phyloP scores from a whole-genome alignment of 345 rosid genomes.

The Arabis hirsuta region DNA sequence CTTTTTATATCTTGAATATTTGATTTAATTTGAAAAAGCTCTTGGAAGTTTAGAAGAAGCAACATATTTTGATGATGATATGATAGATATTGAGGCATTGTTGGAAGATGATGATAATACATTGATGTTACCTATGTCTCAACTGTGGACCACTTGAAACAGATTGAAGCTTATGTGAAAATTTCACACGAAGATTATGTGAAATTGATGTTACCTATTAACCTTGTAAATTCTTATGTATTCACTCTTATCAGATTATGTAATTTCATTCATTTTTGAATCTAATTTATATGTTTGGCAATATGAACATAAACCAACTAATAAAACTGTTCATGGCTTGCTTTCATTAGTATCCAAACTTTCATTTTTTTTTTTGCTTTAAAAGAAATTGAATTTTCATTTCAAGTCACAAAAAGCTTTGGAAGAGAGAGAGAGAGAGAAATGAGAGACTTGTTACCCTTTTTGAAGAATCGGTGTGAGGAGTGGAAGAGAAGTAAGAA shows the following conservation, averaged over 20 bases:
- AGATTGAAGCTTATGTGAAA: neutral
- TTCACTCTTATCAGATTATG: slow-evolving; percentile 16
- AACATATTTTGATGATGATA: too few relatives aligned
- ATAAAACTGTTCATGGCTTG: slow-evolving; percentile 31
- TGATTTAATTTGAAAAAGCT: too few relatives aligned
- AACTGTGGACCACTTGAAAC: neutral
- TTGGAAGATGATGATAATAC: too few relatives aligned
- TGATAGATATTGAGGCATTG: too few relatives aligned
- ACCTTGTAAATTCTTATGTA: slow-evolving; percentile 36
- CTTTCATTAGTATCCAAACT: slow-evolving; percentile 20
- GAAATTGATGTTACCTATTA: neutral
- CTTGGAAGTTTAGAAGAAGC: too few relatives aligned
- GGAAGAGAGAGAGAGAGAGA: neutral
- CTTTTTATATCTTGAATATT: too few relatives aligned
- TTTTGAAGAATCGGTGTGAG: too few relatives aligned
- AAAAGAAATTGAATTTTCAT: neutral
- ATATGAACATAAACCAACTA: slow-evolving; percentile 1
- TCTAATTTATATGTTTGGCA: slow-evolving; percentile 2
- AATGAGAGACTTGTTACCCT: too few relatives aligned
- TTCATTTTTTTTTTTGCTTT: neutral
- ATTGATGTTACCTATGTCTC: too few relatives aligned
- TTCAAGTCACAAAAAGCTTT: slow-evolving; percentile 23
- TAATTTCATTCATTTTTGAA: slow-evolving; percentile 6
- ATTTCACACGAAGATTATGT: neutral
- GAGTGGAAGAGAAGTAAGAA: too few relatives aligned